These are phyloP conservation scores for Gnomoniopsis sp. DNA, from an alignment of 2,329 filamentous ascomycete genomes.

Conservation along the genomic window DNA sequence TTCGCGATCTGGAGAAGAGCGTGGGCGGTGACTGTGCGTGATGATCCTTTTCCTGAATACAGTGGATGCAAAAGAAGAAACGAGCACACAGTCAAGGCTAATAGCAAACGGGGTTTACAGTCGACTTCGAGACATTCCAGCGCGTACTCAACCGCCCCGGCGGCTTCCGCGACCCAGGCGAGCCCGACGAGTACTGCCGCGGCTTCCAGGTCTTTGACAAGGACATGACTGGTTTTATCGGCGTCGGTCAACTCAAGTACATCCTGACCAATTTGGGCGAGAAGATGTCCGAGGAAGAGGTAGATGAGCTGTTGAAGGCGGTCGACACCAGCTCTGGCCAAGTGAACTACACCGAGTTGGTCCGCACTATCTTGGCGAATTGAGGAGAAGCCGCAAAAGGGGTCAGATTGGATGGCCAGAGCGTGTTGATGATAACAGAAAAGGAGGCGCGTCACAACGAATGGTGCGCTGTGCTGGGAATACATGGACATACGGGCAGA, in stretches of 20 bases:
- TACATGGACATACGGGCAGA: conserved; percentile 3
- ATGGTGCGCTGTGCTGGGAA: conserved; percentile 1
- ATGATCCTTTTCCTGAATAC: neutral
- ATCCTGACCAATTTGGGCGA: conserved; percentile 96
- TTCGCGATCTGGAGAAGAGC: conserved; percentile 85
- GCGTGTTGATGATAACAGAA: conserved; percentile 7
- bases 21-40: conserved; percentile 87
- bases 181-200: conserved; percentile 96
- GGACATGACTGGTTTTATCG: conserved; percentile 97
- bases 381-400: conserved; percentile 35
- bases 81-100: neutral
- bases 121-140: conserved; percentile 97
- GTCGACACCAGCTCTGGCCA: conserved; percentile 94
- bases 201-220: conserved; percentile 99
- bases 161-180: conserved; percentile 96
- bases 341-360: conserved; percentile 93
- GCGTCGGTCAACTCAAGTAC: conserved; percentile 95
- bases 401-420: conserved; percentile 3
- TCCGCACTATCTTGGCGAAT: conserved; percentile 83
- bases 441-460: neutral
- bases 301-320: conserved; percentile 97
- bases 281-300: conserved; percentile 99
- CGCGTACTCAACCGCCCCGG: conserved; percentile 96
- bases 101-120: conserved; percentile 42
- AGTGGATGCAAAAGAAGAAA: neutral